Conservation (phyloP, 495 filamentous ascomycete genomes). For the Parmelia sp. region DNA sequence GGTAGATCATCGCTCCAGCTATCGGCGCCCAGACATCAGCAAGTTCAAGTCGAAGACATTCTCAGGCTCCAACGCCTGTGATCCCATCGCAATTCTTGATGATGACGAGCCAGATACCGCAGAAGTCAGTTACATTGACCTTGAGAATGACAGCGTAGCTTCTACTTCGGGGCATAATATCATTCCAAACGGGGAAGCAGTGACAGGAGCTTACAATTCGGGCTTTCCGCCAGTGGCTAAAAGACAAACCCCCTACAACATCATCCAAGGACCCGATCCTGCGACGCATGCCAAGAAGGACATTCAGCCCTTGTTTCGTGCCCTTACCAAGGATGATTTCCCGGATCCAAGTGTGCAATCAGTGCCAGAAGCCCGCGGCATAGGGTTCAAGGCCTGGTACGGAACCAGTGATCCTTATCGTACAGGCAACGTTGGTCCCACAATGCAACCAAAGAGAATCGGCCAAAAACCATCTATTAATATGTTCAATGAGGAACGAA, state of each 20-base stretch:
- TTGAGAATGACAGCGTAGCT: background rate
- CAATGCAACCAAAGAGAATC: background rate
- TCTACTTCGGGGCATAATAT: background rate
- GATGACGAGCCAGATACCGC: background rate
- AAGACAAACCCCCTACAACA: background rate
- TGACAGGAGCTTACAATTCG: background rate
- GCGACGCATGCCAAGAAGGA: background rate
- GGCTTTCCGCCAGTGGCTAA: background rate
- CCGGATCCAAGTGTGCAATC: background rate
- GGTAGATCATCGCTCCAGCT: too few species aligned
- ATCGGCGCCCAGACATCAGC: background rate
- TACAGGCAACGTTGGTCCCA: background rate
- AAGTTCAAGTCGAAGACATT: background rate
- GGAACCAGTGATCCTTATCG: background rate
- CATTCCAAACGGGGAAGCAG: background rate
- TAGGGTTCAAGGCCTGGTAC: constrained; percentile 2
- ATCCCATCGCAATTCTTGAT: background rate
- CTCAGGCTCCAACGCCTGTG: background rate
- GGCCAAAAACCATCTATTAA: background rate
- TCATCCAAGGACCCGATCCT: background rate
- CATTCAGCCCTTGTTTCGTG: background rate
- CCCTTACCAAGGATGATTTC: background rate
- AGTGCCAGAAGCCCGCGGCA: background rate
- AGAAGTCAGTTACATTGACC: background rate
- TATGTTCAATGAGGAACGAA: background rate